Conservation (phyloP, 495 filamentous ascomycete genomes). For the Penicillium atrosanguineum region DNA sequence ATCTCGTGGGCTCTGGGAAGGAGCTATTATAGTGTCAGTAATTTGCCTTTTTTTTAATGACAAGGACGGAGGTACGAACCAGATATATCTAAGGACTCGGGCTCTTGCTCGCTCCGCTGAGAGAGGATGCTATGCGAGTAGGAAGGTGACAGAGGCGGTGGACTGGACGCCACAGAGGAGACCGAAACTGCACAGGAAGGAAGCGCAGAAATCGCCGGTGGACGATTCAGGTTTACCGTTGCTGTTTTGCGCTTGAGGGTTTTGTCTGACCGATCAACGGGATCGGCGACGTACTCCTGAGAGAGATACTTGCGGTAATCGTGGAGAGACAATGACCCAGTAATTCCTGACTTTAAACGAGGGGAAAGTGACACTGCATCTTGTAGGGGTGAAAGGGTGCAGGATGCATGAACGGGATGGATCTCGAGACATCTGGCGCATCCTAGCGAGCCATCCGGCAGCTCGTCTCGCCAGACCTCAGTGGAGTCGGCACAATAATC, state of each 20-base stretch:
- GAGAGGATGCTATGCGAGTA: conserved; percentile 41
- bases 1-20: conserved; percentile 19
- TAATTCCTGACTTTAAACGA: conserved; percentile 23
- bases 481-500: conserved; percentile 11
- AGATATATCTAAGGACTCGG: conserved; percentile 26
- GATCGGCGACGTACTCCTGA: conserved; percentile 25
- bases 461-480: conserved; percentile 13
- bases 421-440: conserved; percentile 17
- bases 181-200: conserved; percentile 27
- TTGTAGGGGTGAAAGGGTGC: conserved; percentile 17
- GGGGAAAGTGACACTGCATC: conserved; percentile 21
- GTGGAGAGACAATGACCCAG: conserved; percentile 31
- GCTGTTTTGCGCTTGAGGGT: conserved; percentile 39
- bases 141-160: conserved; percentile 43
- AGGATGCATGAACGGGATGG: conserved; percentile 18
- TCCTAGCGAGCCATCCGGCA: conserved; percentile 19
- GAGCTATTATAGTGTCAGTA: conserved; percentile 19
- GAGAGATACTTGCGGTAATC: conserved; percentile 36
- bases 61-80: neutral
- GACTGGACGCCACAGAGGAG: conserved; percentile 37
- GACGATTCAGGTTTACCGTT: conserved; percentile 33
- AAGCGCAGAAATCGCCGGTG: conserved; percentile 15
- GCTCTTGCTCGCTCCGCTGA: conserved; percentile 31
- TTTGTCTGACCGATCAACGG: conserved; percentile 24
- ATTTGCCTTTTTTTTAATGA: conserved; percentile 1